Base-by-base conservation (phyloP, 768 basidiomycete genomes). In the Trametes punicea region DNA sequence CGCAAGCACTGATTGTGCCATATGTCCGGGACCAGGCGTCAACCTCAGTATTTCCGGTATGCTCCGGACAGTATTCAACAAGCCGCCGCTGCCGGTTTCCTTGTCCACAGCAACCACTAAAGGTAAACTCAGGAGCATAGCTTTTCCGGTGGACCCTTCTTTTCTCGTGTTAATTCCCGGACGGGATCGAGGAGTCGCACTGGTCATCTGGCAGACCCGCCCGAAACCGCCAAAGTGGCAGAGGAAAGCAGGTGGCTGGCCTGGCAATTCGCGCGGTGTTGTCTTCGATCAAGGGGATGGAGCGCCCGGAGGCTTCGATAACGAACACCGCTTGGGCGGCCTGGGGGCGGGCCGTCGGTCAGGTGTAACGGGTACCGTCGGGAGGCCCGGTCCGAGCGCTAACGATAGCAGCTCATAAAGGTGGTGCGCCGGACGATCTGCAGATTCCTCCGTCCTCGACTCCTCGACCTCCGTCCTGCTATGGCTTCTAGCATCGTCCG, bases 401-500 rank as follows among this genome's bases (percentile, higher is more conserved):
- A 29, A 30, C 16, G 30, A 18, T 30, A 23, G 18, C 46, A 6
- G 49, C 39, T 42, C 59, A 56, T 60, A 60, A 56, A 60, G 55
- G 45, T n/a, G n/a, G n/a, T 59, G 46, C 41, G 41, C 20, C 18
- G 48, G 27, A 27, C 50, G 44, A 56, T 56, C 59, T 60, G 10
- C 41, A 56, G 49, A 46, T 51, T 60, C 25, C 53, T 48, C 18
- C 49, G 45, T 39, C 40, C 49, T 44, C 57, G 46, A 33, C 26
- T 48, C 49, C 50, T 18, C 47, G 52, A 49, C 34, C 33, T 46
- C 46, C 31, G 41, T 36, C 26, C 39, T 27, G 47, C 33, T 45
- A 58, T 54, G 57, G 42, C 53, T 29, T 42, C 56, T 39, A 42
- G 55, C 25, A 30, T 51, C 48, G 67, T 73, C 57, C 84, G 88